Evolutionary conservation across 371 early-diverging fungal species (phyloP), one percentile per base, ranked within the genome.

Genomic region (Encephalitozoon hellem): DNA sequence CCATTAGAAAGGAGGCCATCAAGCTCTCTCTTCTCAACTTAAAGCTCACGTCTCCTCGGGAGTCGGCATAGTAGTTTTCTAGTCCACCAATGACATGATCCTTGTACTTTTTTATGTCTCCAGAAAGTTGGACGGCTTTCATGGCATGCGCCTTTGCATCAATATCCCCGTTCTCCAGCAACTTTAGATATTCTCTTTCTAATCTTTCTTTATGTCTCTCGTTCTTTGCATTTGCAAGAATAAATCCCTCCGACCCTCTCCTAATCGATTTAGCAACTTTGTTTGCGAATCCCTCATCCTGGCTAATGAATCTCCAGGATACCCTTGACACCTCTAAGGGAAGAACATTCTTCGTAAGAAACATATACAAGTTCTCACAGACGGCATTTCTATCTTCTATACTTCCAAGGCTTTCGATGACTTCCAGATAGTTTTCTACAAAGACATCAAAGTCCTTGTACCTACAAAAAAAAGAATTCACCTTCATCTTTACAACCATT

Each of bases 11-110:
- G 12, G 39, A 15, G 5, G 25, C 42, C 15, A 65, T 23, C 28
- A 74, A 38, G 45, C 75, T 42, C 42, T 68, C 63, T 30, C 30
- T 32, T 34, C 76, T 15, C 47, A 76, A 64, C 12, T 43, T n/a
- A 21, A 39, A 55, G 6, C 69, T 34, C 0, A 76, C 45, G 64
- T 76, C 76, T 52, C 76, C 76, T 25, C 52, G 49, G 43, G 18
- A 39, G 23, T 41, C 67, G 0, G 51, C 9, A 52, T 15, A 12
- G 64, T 76, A 76, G 34, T 76, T 63, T 39, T 76, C 76, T 25
- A 76, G 42, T 4, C 76, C 76, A 18, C 41, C 28, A 34, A 49
- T 6, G 2, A 76, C 59, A 26, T 76, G 45, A 25, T 69, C 43
- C 47, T 52, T 6, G 55, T 67, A 68, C 11, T 47, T 11, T 26